phyloP scores from a whole-genome alignment of 2,329 filamentous ascomycete genomes.

The Calonectria pauciramosa region DNA sequence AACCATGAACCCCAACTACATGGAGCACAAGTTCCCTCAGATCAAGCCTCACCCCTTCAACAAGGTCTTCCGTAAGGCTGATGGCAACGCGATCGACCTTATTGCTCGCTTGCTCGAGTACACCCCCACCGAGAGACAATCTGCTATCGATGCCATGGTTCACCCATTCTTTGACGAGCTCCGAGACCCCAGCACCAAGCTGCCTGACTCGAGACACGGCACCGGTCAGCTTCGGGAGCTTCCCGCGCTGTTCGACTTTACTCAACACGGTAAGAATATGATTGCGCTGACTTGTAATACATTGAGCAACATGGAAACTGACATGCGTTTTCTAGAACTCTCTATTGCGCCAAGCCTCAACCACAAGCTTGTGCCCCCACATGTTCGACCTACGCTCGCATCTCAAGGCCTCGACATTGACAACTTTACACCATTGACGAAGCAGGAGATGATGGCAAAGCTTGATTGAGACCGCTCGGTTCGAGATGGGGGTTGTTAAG shows the following conservation, averaged over 20 bases:
- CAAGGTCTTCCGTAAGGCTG: conserved; percentile 98
- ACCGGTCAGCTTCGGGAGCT: conserved; percentile 85
- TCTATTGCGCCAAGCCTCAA: conserved; percentile 95
- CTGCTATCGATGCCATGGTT: conserved; percentile 95
- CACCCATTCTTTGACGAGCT: conserved; percentile 99
- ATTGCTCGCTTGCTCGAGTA: conserved; percentile 96
- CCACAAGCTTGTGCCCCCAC: conserved; percentile 85
- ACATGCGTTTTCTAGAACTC: conserved; percentile 74
- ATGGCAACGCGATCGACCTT: conserved; percentile 91
- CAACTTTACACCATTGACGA: conserved; percentile 90
- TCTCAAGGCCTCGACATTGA: conserved; percentile 91
- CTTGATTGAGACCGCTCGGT: conserved; percentile 78
- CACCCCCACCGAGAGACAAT: conserved; percentile 94
- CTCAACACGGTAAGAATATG: conserved; percentile 82
- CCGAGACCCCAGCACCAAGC: conserved; percentile 87
- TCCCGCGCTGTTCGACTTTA: conserved; percentile 92
- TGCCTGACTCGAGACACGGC: conserved; percentile 94
- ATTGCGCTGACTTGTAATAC: background rate
- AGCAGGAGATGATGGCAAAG: conserved; percentile 97
- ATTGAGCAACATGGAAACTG: conserved; percentile 26
- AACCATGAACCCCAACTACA: conserved; percentile 99
- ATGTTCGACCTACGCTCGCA: conserved; percentile 81
- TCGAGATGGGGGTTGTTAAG: conserved; percentile 49
- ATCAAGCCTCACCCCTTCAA: conserved; percentile 99
- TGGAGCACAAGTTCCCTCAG: conserved; percentile 99